Base-by-base conservation (phyloP, 2,329 filamentous ascomycete genomes). In the Verticillium isaacii region DNA sequence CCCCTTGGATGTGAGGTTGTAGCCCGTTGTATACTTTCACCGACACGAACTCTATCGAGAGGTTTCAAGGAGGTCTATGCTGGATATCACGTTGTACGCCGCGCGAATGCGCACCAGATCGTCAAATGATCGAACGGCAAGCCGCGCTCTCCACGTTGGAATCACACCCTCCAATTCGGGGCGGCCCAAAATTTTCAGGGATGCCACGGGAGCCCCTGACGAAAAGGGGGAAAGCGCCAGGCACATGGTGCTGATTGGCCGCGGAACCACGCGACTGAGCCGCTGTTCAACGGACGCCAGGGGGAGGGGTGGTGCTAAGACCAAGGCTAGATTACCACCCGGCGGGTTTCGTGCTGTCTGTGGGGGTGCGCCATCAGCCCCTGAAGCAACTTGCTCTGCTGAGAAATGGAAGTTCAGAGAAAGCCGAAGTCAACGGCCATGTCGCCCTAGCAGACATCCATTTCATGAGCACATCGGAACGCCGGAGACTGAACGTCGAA, bases 161-260 rank as follows among this genome's bases (percentile, higher is more conserved):
- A 52, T 52, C 45, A 52, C 45, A 52, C 45, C 45, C 45, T 52
- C 45, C 45, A 52, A 23, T 52, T 52, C 45, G 45, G n/a, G 19
- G 45, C 45, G 19, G 45, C 19, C 14, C 37, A 52, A 52, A 23
- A 23, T 12, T 12, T 52, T 52, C 45, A 25, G 19, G 45, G 45
- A 52, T 52, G 45, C 4, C 45, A 19, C 45, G 45, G 45, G 45
- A 52, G 45, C 63, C 65, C 32, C 62, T 64, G 29, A 64, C 62
- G 25, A 61, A 5, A 67, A 64, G 58, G 6, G 70, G 74, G 59
- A 68, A 74, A 75, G 76, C 70, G 69, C 65, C 75, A 78, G 74
- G 75, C 64, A 77, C 76, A 70, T 65, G 37, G 19, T 36, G 66
- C n/a, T 71, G 64, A 79, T 80, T 80, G 77, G 78, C 56, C 70